Percentiles rank a stretch among this genome's conserved stretches.
Evolutionary conservation across 1,284 basidiomycete species (phyloP).

Genomic region (Exobasidium cylindrosporum): DNA sequence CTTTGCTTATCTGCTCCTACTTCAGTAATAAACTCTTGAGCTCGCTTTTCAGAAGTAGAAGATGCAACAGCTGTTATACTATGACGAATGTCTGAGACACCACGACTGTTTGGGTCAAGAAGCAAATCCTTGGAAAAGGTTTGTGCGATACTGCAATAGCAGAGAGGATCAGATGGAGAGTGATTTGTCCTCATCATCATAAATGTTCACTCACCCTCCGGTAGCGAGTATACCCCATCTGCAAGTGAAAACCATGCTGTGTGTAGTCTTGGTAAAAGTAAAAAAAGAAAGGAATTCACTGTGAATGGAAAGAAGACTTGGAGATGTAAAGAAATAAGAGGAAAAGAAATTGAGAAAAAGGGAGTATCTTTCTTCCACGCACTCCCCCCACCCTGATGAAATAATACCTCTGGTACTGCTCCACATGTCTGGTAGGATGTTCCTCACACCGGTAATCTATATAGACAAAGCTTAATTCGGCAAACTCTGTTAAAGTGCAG

Average conservation of each 20-base stretch:
- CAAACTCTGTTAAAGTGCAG: too few species aligned
- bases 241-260: background rate
- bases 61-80: constrained; percentile 68
- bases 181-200: background rate
- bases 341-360: too few species aligned
- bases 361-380: too few species aligned
- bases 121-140: constrained; percentile 57
- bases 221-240: background rate
- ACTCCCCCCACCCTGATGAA: too few species aligned
- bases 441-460: too few species aligned
- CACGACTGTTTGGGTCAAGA: constrained; percentile 58
- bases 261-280: background rate
- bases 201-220: background rate
- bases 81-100: constrained; percentile 71
- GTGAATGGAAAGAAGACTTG: too few species aligned
- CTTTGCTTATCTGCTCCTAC: constrained; percentile 48
- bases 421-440: too few species aligned
- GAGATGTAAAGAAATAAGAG: too few species aligned
- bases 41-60: constrained; percentile 70
- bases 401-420: too few species aligned
- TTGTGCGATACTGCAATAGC: constrained; percentile 24
- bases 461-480: too few species aligned
- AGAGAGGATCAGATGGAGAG: background rate
- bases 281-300: background rate
- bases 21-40: constrained; percentile 68